These are phyloP conservation scores for Lenwebbia sp. DNA, from an alignment of 345 rosid genomes.

Conservation along the genomic window DNA sequence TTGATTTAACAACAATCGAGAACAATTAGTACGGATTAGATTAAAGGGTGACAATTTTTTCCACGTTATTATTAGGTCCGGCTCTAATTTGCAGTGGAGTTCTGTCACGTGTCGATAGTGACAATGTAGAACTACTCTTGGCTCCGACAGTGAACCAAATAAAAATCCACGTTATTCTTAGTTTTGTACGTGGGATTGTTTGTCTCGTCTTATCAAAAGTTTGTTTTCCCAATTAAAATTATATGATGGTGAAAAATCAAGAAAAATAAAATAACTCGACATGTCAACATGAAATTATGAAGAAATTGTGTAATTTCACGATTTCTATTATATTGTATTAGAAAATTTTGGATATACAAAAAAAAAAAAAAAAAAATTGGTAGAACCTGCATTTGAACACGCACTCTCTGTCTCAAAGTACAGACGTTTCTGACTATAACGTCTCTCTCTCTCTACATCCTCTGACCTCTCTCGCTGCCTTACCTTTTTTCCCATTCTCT, in stretches of 20 bases:
- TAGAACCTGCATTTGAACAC: neutral
- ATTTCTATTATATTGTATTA: neutral
- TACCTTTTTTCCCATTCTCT: too few relatives aligned
- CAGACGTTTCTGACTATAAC: neutral
- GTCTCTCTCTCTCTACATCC: neutral
- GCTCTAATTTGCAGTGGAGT: neutral
- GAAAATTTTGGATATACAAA: neutral
- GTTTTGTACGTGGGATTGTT: neutral
- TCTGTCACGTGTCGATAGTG: neutral
- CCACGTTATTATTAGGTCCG: neutral
- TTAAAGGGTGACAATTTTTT: neutral
- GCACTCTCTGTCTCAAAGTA: neutral
- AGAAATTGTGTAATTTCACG: neutral
- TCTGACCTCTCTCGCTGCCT: neutral
- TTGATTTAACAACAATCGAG: neutral
- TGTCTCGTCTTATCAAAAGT: neutral
- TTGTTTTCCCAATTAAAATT: neutral
- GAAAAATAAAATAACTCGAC: neutral
- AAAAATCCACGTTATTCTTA: neutral
- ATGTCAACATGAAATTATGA: neutral
- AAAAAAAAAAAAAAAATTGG: neutral
- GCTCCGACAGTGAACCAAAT: fast-evolving
- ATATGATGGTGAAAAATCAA: fast-evolving
- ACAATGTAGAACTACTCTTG: neutral
- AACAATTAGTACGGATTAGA: neutral